Evolutionary conservation across 495 filamentous ascomycete genomes (phyloP).

Genomic region (Annulohypoxylon bovei): DNA sequence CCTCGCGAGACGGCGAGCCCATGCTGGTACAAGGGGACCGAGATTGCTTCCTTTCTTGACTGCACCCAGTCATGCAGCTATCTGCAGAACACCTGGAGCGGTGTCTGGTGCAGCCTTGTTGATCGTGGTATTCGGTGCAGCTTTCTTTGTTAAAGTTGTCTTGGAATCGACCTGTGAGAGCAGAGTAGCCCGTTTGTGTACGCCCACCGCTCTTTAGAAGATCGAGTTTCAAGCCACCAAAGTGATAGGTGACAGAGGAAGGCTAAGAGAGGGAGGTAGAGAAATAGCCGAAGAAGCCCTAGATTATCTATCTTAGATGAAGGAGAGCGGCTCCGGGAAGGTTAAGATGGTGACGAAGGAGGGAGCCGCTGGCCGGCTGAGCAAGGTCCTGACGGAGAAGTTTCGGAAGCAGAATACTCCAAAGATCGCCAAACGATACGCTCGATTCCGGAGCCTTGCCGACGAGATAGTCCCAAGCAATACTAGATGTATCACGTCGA

Average conservation of each 20-base stretch:
- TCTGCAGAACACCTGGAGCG: conserved; percentile 49
- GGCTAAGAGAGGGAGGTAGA: conserved; percentile 20
- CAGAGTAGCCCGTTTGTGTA: conserved; percentile 53
- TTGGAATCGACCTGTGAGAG: conserved; percentile 58
- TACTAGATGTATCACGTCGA: conserved; percentile 43
- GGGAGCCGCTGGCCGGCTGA: conserved; percentile 27
- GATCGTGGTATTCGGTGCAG: conserved; percentile 54
- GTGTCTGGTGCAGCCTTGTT: conserved; percentile 47
- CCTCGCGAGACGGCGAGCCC: conserved; percentile 46
- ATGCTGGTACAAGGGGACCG: conserved; percentile 53
- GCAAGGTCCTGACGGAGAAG: conserved; percentile 25
- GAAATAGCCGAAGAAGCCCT: conserved; percentile 20
- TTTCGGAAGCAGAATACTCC: conserved; percentile 33
- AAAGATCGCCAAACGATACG: conserved; percentile 34
- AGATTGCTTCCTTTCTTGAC: conserved; percentile 51
- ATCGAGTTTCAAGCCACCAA: conserved; percentile 52
- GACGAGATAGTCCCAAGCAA: conserved; percentile 41
- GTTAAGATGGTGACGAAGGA: conserved; percentile 28
- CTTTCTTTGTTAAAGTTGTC: conserved; percentile 55
- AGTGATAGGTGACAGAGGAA: conserved; percentile 53
- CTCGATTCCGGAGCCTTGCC: conserved; percentile 44
- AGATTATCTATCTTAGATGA: conserved; percentile 19
- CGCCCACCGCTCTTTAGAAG: conserved; percentile 57
- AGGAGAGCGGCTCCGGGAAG: conserved; percentile 29
- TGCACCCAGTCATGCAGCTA: conserved; percentile 51